Percentiles rank a stretch among this genome's conserved stretches.
These are phyloP conservation scores for Citrullus amarus DNA, from an alignment of 306 rosid genomes.

Conservation along the genomic window DNA sequence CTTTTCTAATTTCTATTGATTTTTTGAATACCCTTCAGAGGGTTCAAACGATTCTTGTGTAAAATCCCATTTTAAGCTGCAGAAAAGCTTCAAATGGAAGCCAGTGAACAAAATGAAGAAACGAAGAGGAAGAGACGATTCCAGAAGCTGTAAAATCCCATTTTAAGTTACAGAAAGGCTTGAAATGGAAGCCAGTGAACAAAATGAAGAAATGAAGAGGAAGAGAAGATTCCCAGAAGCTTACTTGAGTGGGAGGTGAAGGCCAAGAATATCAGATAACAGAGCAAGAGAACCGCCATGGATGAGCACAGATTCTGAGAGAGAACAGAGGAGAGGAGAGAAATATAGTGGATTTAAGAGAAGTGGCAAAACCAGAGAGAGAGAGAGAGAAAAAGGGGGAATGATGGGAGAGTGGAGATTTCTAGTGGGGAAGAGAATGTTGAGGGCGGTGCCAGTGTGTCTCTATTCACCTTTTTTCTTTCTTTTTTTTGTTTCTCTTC, in stretches of 20 bases:
- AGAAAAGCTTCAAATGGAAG: background rate
- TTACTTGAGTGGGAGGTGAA: slow-evolving; percentile 70
- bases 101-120: background rate
- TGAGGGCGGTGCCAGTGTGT: slow-evolving; percentile 3
- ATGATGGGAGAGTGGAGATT: background rate
- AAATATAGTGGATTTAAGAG: background rate
- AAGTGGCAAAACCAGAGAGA: background rate
- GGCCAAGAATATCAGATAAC: slow-evolving; percentile 39
- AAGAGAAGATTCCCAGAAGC: slow-evolving; percentile 9
- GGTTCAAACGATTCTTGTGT: background rate
- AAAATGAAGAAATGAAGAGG: background rate
- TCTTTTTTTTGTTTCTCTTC: background rate
- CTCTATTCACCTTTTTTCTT: slow-evolving; percentile 5
- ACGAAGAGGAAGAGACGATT: too few relatives aligned
- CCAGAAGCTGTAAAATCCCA: background rate
- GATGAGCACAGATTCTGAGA: slow-evolving; percentile 13
- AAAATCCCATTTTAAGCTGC: background rate
- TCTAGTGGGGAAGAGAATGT: slow-evolving; percentile 4
- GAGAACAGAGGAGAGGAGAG: background rate
- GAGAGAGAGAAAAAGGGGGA: background rate
- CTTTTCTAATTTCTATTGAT: background rate
- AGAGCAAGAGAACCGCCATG: slow-evolving; percentile 45
- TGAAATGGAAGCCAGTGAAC: background rate
- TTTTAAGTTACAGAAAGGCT: background rate
- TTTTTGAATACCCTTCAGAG: background rate